phyloP scores from a whole-genome alignment of 2,329 filamentous ascomycete species.

The Exophiala calicioides region DNA sequence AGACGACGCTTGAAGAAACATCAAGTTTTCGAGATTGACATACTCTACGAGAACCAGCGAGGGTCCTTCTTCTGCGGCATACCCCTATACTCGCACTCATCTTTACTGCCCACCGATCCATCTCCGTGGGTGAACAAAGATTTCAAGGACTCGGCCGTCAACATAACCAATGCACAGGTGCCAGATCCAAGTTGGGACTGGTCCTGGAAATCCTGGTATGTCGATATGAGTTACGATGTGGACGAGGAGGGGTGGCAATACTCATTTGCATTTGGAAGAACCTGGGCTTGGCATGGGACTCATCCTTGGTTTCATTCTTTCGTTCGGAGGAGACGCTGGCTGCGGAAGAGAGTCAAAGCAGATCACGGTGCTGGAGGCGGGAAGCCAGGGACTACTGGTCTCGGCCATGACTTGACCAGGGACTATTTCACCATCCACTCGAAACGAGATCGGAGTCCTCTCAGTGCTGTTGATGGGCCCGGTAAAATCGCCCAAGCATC shows the following conservation, averaged over 20 bases:
- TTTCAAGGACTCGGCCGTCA: constrained; percentile 60
- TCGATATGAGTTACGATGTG: constrained; percentile 75
- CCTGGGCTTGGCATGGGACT: constrained; percentile 82
- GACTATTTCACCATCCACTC: constrained; percentile 79
- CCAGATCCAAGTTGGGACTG: constrained; percentile 96
- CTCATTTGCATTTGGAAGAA: constrained; percentile 77
- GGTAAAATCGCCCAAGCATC: constrained; percentile 31
- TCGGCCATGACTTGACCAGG: constrained; percentile 67
- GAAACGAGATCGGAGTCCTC: constrained; percentile 49
- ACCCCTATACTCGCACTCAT: constrained; percentile 83
- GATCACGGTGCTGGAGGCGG: constrained; percentile 36
- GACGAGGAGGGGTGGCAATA: constrained; percentile 97
- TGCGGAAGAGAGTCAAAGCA: constrained; percentile 73
- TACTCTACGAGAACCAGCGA: constrained; percentile 94
- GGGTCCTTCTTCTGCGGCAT: constrained; percentile 87
- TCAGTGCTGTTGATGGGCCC: constrained; percentile 39
- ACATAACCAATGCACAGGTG: constrained; percentile 83
- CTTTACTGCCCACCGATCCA: constrained; percentile 82
- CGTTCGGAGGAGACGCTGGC: constrained; percentile 86
- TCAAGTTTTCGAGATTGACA: constrained; percentile 63
- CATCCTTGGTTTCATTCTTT: constrained; percentile 93
- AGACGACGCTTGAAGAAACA: constrained; percentile 29
- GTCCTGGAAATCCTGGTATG: constrained; percentile 72
- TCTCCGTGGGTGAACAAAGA: constrained; percentile 77
- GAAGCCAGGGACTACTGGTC: constrained; percentile 38